These are phyloP conservation scores for Spirogloea muscicola DNA, from an alignment of 139 green algal species.

Conservation along the genomic window DNA sequence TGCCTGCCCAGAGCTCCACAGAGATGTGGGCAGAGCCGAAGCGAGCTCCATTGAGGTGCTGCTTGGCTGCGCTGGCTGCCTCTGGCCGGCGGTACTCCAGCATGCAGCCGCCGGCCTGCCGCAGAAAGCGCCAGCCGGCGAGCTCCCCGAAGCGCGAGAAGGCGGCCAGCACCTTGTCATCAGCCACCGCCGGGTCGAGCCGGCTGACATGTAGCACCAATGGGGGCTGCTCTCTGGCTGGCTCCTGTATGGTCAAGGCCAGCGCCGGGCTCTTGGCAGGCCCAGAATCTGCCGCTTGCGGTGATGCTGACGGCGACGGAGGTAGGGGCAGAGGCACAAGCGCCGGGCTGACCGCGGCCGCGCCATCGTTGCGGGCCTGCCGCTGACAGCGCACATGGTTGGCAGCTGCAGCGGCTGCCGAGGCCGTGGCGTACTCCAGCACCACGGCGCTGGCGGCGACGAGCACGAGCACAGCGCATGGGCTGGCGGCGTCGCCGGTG, in stretches of 20 bases:
- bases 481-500: neutral
- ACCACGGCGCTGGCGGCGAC: constrained; percentile 37
- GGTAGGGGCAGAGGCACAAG: constrained; percentile 6
- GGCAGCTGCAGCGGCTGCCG: constrained; percentile 19
- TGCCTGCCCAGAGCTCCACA: too few relatives aligned
- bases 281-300: neutral
- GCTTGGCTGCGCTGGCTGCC: constrained; percentile 13
- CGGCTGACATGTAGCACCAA: constrained; percentile 33
- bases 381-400: constrained; percentile 20
- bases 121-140: constrained; percentile 35
- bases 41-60: constrained; percentile 14
- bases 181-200: constrained; percentile 28
- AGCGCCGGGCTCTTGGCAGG: constrained; percentile 1
- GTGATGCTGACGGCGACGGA: neutral
- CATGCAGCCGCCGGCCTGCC: constrained; percentile 10
- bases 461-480: constrained; percentile 26
- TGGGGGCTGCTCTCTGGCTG: too few relatives aligned
- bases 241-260: neutral
- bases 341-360: neutral
- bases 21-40: too few relatives aligned
- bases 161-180: constrained; percentile 39
- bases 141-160: constrained; percentile 38
- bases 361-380: neutral
- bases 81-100: constrained; percentile 30
- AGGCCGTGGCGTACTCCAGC: constrained; percentile 29